Evolutionary conservation across 2,329 filamentous ascomycete species (phyloP).

Genomic region (Fusarium continuum): DNA sequence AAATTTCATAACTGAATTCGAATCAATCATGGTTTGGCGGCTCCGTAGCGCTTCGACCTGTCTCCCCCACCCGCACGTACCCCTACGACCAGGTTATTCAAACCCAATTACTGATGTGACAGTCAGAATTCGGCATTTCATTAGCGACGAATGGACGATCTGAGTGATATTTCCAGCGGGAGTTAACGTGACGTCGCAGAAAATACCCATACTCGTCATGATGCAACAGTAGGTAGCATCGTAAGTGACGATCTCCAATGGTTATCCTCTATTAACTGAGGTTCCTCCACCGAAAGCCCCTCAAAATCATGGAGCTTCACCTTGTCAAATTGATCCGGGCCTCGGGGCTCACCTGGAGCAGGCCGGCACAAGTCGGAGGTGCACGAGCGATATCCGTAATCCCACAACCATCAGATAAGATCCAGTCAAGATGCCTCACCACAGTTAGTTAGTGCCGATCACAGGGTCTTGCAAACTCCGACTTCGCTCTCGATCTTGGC

Average conservation of each 20-base stretch:
- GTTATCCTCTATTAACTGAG: not conserved
- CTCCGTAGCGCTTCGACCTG: conserved; percentile 22
- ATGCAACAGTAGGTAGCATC: conserved; percentile 10
- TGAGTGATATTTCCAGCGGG: not conserved
- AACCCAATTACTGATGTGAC: conserved; percentile 7
- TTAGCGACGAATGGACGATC: not conserved
- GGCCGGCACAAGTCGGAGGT: conserved; percentile 37
- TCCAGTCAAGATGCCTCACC: conserved; percentile 14
- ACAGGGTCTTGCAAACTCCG: conserved; percentile 31
- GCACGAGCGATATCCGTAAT: conserved; percentile 24
- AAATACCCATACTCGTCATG: conserved; percentile 10
- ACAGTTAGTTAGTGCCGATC: conserved; percentile 13
- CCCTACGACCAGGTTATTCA: not conserved
- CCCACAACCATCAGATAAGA: conserved; percentile 23
- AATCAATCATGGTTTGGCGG: conserved; percentile 26
- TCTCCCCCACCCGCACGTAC: conserved; percentile 7
- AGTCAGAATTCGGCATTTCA: conserved; percentile 1
- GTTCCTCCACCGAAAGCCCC: conserved; percentile 20
- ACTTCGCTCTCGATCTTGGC: conserved; percentile 36
- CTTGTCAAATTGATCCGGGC: conserved; percentile 7
- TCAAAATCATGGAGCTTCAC: conserved; percentile 14
- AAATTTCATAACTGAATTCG: conserved; percentile 3
- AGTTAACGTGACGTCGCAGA: conserved; percentile 14
- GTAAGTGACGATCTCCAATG: conserved; percentile 18
- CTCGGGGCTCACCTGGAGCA: conserved; percentile 21